Percentiles rank a stretch among this genome's conserved stretches.
Evolutionary conservation across 2,329 filamentous ascomycete species (phyloP).

Genomic region (Aspergillus piperis): DNA sequence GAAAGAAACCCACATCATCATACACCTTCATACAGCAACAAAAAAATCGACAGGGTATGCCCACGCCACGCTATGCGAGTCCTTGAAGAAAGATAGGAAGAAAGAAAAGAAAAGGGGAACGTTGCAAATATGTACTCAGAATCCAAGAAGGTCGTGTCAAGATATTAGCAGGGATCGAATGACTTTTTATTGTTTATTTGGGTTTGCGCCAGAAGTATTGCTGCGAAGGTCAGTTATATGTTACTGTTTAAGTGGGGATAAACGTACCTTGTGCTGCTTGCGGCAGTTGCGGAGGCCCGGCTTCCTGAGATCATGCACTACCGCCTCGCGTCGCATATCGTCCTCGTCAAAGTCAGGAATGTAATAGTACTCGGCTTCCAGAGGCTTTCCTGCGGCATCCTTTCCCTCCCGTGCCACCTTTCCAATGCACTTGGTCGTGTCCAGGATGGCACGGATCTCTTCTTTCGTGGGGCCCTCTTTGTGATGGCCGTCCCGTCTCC

Average conservation of each 20-base stretch:
- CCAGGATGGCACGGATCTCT: conserved; percentile 70
- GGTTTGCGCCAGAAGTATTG: conserved; percentile 74
- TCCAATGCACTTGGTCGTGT: conserved; percentile 75
- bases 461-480: conserved; percentile 57
- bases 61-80: conserved; percentile 48
- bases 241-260: background rate
- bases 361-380: conserved; percentile 98
- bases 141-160: conserved; percentile 14
- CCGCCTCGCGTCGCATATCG: conserved; percentile 73
- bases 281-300: conserved; percentile 85
- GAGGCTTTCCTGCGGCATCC: conserved; percentile 86
- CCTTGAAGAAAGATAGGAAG: conserved; percentile 17
- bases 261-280: conserved; percentile 91
- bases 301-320: conserved; percentile 83
- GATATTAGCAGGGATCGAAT: conserved; percentile 11
- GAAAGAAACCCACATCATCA: conserved; percentile 21
- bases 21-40: conserved; percentile 27
- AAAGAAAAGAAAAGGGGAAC: conserved; percentile 20
- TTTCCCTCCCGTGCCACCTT: conserved; percentile 90
- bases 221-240: conserved; percentile 43
- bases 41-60: conserved; percentile 38
- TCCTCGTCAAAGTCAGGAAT: conserved; percentile 84
- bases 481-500: conserved; percentile 52
- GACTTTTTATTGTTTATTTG: conserved; percentile 39
- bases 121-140: conserved; percentile 40